These are phyloP conservation scores for Gossypium schwendimanii DNA, from an alignment of 441 rosid genomes.

Conservation along the genomic window DNA sequence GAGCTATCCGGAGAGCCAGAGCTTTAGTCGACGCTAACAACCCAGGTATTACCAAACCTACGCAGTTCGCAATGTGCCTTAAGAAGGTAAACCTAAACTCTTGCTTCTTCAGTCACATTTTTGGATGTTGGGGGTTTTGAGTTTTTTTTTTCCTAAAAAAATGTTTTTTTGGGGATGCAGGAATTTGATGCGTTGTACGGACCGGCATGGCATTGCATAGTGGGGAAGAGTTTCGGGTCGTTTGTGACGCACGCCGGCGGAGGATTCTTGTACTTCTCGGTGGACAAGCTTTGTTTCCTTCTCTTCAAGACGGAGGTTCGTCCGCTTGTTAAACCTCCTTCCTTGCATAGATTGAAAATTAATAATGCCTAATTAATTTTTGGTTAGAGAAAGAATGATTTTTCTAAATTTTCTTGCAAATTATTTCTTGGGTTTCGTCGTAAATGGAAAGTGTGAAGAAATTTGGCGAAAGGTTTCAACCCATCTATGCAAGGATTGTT, in stretches of 20 bases:
- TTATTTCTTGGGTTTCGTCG: background rate
- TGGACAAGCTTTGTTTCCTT: conserved; percentile 50
- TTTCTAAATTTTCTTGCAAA: background rate
- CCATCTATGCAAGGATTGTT: no score
- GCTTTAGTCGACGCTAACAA: conserved; percentile 29
- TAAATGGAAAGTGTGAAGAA: background rate
- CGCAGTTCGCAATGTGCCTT: conserved; percentile 39
- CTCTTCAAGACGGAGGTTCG: conserved; percentile 69
- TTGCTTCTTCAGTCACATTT: background rate
- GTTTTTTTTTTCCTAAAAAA: no score
- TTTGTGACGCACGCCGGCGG: conserved; percentile 68
- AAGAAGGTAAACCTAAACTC: conserved; percentile 30
- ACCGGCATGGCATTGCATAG: conserved; percentile 77
- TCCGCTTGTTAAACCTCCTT: conserved; percentile 25
- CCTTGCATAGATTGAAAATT: conserved; percentile 7
- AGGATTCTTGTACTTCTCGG: conserved; percentile 63
- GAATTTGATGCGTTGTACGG: conserved; percentile 61
- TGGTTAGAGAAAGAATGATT: background rate
- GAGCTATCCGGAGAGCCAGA: conserved; percentile 40
- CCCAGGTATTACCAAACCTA: conserved; percentile 21
- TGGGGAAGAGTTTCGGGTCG: conserved; percentile 67
- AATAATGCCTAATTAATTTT: background rate
- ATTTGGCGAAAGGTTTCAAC: no score
- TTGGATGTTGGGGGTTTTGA: background rate
- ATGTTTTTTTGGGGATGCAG: conserved; percentile 19